phyloP scores from a whole-genome alignment of 306 rosid genomes.

The Urtica urens region DNA sequence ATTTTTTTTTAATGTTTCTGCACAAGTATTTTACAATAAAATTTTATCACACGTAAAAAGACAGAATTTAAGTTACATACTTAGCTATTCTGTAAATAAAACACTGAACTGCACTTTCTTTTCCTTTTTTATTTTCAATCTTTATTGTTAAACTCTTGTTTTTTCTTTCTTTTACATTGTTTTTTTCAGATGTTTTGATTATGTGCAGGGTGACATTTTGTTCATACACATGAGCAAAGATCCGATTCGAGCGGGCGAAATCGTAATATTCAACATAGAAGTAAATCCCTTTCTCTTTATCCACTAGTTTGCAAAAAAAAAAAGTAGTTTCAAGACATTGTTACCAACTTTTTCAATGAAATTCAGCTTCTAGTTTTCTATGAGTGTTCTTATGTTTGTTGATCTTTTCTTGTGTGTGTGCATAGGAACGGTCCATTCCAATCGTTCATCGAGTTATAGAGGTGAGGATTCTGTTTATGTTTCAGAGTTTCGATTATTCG shows the following conservation, averaged over 20 bases:
- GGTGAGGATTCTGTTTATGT: slow-evolving; percentile 25
- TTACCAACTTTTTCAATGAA: not conserved
- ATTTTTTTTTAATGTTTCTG: no score
- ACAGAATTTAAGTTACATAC: no score
- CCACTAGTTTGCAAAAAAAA: no score
- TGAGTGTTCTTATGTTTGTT: not conserved
- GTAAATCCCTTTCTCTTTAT: slow-evolving; percentile 15
- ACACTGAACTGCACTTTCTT: no score
- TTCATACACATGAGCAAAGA: slow-evolving; percentile 48
- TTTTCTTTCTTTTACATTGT: not conserved
- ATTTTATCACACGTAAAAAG: no score
- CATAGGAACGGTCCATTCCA: slow-evolving; percentile 59
- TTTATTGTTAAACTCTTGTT: not conserved
- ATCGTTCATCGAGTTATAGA: slow-evolving; percentile 70
- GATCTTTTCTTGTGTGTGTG: slow-evolving; percentile 4
- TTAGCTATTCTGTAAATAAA: no score
- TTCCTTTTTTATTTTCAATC: not conserved
- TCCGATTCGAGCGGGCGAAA: slow-evolving; percentile 65
- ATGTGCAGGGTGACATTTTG: slow-evolving; percentile 53
- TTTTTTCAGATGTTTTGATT: not conserved
- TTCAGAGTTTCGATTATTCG: not conserved
- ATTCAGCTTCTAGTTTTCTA: not conserved
- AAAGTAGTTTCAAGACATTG: not conserved
- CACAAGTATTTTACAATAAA: no score
- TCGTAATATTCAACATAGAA: slow-evolving; percentile 47